Evolutionary conservation across 352 stramenopile species (phyloP).

Genomic region (Globisporangium ultimum): DNA sequence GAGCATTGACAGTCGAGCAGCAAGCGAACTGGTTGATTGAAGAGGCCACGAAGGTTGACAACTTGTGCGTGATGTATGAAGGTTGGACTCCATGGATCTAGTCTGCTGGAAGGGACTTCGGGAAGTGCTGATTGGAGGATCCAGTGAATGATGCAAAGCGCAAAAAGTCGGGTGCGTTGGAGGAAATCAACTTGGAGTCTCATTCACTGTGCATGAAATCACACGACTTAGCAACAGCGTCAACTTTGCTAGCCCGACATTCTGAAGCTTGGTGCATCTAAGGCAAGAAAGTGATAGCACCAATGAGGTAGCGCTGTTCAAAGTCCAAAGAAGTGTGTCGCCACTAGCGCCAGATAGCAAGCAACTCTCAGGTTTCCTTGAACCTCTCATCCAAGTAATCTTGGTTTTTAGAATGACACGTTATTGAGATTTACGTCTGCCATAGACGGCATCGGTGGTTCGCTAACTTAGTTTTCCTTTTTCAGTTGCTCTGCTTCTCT

Average conservation of each 20-base stretch:
- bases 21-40: slow-evolving; percentile 81
- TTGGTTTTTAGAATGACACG: not conserved
- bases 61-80: slow-evolving; percentile 88
- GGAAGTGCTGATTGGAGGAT: not conserved
- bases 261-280: too few relatives aligned
- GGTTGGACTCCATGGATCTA: slow-evolving; percentile 89
- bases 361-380: too few relatives aligned
- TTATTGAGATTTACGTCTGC: not conserved
- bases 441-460: not conserved
- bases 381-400: not conserved
- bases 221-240: too few relatives aligned
- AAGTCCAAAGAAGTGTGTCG: too few relatives aligned
- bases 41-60: slow-evolving; percentile 74
- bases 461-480: slow-evolving; percentile 15
- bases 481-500: not conserved
- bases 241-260: too few relatives aligned
- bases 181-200: too few relatives aligned
- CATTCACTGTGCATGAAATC: too few relatives aligned
- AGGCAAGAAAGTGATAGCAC: too few relatives aligned
- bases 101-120: not conserved
- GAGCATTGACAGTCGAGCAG: slow-evolving; percentile 57
- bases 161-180: too few relatives aligned
- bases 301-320: too few relatives aligned
- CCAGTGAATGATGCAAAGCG: not conserved
- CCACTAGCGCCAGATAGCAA: too few relatives aligned